Percentiles rank a stretch among this genome's conserved stretches.
These are phyloP conservation scores for Centaurea solstitialis DNA, from an alignment of 129 eudicot species.

Conservation along the genomic window DNA sequence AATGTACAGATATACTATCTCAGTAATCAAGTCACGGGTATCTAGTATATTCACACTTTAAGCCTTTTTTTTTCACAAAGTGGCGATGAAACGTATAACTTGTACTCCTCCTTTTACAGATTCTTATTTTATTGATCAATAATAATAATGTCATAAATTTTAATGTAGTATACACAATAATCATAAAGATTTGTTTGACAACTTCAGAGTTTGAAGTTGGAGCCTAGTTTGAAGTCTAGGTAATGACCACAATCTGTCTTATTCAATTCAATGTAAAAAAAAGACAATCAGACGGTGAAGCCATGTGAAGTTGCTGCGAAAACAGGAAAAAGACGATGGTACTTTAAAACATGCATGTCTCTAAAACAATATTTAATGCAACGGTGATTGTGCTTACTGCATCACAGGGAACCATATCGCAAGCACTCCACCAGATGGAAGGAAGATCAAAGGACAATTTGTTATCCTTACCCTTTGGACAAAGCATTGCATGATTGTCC, in stretches of 20 bases:
- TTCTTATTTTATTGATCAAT: too few relatives aligned
- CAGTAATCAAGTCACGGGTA: too few relatives aligned
- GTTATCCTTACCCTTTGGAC: background rate
- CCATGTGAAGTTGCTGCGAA: background rate
- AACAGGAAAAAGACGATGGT: background rate
- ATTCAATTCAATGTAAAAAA: background rate
- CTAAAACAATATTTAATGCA: background rate
- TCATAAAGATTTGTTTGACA: background rate
- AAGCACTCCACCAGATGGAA: background rate
- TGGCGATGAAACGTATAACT: too few relatives aligned
- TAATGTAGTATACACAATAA: too few relatives aligned
- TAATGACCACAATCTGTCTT: background rate
- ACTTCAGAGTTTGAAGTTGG: background rate
- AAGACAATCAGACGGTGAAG: background rate
- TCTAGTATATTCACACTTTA: too few relatives aligned
- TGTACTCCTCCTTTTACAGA: too few relatives aligned
- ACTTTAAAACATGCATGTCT: background rate
- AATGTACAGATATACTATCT: background rate
- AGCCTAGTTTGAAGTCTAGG: background rate
- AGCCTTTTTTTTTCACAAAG: too few relatives aligned
- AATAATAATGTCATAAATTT: too few relatives aligned
- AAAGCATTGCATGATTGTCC: background rate
- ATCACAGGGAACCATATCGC: background rate
- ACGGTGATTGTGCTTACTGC: background rate
- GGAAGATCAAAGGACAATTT: background rate